A percentile compares a stretch with the other conserved stretches of the same genome.
These are phyloP conservation scores for Petunia hybrid DNA, from an alignment of 305 asterid species.

Conservation along the genomic window DNA sequence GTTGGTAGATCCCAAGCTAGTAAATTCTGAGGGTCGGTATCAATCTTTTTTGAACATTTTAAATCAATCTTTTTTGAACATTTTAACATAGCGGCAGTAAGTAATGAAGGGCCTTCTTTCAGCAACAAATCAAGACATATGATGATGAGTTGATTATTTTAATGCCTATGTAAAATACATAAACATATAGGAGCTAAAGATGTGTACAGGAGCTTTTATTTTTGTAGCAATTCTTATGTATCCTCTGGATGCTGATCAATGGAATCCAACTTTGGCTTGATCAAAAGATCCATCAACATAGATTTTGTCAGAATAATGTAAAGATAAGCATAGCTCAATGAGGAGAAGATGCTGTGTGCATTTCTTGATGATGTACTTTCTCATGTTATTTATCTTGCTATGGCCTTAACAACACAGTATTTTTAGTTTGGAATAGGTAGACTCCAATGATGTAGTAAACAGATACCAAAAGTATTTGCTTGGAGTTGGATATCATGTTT, in stretches of 20 bases:
- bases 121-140: background rate
- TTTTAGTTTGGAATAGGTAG: background rate
- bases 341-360: constrained; percentile 10
- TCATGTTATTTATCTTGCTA: background rate
- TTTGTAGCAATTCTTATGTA: too few species aligned
- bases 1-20: background rate
- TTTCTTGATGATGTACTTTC: background rate
- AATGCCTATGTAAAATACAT: background rate
- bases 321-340: constrained; percentile 14
- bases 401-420: background rate
- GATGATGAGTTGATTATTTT: background rate
- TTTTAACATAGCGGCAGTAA: background rate
- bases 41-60: background rate
- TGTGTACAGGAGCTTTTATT: background rate
- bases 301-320: background rate
- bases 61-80: background rate
- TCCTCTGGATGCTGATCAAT: too few species aligned
- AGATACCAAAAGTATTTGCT: constrained; percentile 2
- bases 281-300: too few species aligned
- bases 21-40: background rate
- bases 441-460: constrained; percentile 7
- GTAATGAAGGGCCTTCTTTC: constrained; percentile 17
- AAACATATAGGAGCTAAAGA: background rate
- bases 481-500: background rate
- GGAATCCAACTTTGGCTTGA: too few species aligned